Evolutionary conservation across 2,329 filamentous ascomycete genomes (phyloP), one percentile per base, ranked within the genome.

Genomic region (Macrophomina pseudophaseolina): DNA sequence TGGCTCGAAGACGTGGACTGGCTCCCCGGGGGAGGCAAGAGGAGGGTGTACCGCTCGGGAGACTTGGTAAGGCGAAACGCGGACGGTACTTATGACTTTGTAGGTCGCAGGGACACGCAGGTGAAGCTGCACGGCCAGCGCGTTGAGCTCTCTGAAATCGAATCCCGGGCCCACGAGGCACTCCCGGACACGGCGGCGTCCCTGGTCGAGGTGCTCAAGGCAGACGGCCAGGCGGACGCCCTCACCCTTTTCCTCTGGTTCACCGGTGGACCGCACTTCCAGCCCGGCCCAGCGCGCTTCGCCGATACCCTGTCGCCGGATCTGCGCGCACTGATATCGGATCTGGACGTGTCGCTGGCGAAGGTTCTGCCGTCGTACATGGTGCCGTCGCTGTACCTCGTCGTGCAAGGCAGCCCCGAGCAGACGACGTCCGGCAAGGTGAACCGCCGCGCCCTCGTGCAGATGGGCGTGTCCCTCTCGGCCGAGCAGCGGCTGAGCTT

Each of bases 131-230:
- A 77, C 18, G 78, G 78, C 8, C 74, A 76, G 64, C 75, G 78
- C 0, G 74, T 79, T 48, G 76, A 79, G 67, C 68, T 79, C 5
- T 77, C 72, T 35, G 77, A 79, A 60, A 74, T 79, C 49, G 78
- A 80, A 30, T 51, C 48, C 18, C 48, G 48, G 18, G 48, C 14
- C 11, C 48, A 51, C 18, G 48, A 51, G 18, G 11, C 14, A 5
- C 48, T 51, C 23, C 48, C 48, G 18, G 48, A 30, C 18, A 51
- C 48, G 23, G 18, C 48, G 9, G 48, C 48, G 12, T 8, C 48
- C 18, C 23, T 51, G 18, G 48, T 51, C 48, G 48, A 28, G 18
- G 48, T 51, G 48, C 48, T 51, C 48, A 51, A 51, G 48, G 48
- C 48, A 51, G 48, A 51, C n/a, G 48, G 18, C 18, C 18, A 14